A percentile compares a stretch with the other conserved stretches of the same genome.
Evolutionary conservation across 257 asterid species (phyloP).

Genomic region (Solanum chmielewskii): DNA sequence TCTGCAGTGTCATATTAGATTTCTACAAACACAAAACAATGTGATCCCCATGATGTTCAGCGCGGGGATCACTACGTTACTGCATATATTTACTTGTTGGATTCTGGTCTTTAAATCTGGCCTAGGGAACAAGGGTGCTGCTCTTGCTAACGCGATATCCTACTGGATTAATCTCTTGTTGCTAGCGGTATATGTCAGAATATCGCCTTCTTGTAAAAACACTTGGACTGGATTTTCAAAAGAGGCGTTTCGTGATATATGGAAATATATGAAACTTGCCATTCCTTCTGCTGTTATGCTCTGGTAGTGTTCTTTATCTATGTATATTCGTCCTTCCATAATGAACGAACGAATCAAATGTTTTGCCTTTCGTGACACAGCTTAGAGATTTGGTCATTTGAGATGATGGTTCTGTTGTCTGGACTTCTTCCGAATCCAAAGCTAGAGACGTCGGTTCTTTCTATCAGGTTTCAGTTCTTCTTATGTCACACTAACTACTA

Average conservation of each 20-base stretch:
- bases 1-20: constrained; percentile 46
- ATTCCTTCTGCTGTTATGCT: constrained; percentile 12
- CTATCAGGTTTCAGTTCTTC: not conserved
- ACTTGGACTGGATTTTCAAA: constrained; percentile 53
- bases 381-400: constrained; percentile 73
- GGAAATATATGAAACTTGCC: not conserved
- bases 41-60: constrained; percentile 65
- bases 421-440: constrained; percentile 44
- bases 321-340: not conserved
- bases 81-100: constrained; percentile 51
- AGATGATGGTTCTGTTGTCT: constrained; percentile 62
- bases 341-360: not conserved
- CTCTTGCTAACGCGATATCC: constrained; percentile 50
- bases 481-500: not conserved
- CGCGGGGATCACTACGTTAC: constrained; percentile 34
- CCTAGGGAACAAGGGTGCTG: constrained; percentile 62
- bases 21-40: constrained; percentile 52
- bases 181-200: constrained; percentile 30
- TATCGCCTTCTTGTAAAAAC: constrained; percentile 39
- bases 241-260: not conserved
- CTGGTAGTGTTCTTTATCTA: not conserved
- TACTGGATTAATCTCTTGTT: constrained; percentile 49
- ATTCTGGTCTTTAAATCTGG: constrained; percentile 37
- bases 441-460: constrained; percentile 3
- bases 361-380: constrained; percentile 10